Conservation (phyloP, 2,329 filamentous ascomycete genomes). For the Diaporthe sp. region DNA sequence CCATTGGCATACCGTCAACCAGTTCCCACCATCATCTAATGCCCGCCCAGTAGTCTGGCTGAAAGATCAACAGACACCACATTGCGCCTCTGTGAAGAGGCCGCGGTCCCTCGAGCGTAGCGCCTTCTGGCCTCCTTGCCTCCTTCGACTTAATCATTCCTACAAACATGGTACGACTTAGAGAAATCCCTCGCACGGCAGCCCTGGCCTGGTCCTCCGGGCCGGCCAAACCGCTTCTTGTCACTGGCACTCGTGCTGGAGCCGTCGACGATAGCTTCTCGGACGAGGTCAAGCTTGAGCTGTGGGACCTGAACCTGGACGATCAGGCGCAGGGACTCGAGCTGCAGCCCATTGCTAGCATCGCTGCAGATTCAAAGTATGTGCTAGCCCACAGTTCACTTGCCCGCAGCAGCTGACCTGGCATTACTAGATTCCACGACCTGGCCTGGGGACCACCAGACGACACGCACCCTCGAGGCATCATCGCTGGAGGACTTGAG, state of each 20-base stretch:
- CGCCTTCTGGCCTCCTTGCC: constrained; percentile 9
- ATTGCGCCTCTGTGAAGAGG: constrained; percentile 35
- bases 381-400: not conserved
- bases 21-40: constrained; percentile 30
- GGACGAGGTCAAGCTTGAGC: constrained; percentile 94
- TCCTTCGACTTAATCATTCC: constrained; percentile 17
- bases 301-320: constrained; percentile 94
- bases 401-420: constrained; percentile 33
- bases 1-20: constrained; percentile 17
- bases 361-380: constrained; percentile 92
- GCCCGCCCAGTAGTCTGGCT: constrained; percentile 23
- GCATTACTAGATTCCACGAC: constrained; percentile 86
- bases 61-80: constrained; percentile 22
- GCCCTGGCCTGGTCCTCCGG: constrained; percentile 97
- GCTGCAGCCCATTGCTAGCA: constrained; percentile 85
- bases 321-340: constrained; percentile 82
- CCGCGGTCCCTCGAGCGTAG: constrained; percentile 28
- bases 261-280: constrained; percentile 98
- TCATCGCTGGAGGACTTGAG: constrained; percentile 95
- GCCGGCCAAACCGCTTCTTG: constrained; percentile 82
- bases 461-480: constrained; percentile 82
- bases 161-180: constrained; percentile 87
- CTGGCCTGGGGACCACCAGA: constrained; percentile 92
- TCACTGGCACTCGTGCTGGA: constrained; percentile 93
- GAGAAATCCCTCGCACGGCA: constrained; percentile 96